A percentile compares a stretch with the other conserved stretches of the same genome.
Conservation (phyloP, 2,329 filamentous ascomycete genomes). For the Venturia nashicola region DNA sequence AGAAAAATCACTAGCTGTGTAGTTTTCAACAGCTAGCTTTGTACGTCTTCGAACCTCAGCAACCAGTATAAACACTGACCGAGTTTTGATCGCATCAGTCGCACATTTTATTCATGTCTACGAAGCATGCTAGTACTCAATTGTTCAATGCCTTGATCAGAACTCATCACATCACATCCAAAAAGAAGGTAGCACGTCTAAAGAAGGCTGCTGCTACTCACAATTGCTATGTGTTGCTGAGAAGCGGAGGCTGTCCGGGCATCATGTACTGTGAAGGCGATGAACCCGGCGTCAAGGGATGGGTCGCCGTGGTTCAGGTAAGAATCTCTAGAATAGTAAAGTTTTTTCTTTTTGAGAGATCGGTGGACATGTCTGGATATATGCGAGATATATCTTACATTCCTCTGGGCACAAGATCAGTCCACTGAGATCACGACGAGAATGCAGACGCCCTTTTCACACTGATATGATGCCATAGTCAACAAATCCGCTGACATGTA, state of each 20-base stretch:
- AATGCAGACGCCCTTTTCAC: no score
- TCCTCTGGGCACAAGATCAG: no score
- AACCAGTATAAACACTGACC: neutral
- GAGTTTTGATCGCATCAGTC: neutral
- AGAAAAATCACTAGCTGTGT: no score
- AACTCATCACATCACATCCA: conserved; percentile 71
- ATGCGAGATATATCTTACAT: no score
- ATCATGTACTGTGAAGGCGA: conserved; percentile 67
- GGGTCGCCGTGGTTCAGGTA: conserved; percentile 52
- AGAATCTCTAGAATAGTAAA: neutral
- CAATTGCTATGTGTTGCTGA: conserved; percentile 51
- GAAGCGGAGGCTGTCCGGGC: conserved; percentile 56
- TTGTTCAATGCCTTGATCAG: conserved; percentile 52
- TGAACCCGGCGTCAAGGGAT: conserved; percentile 43
- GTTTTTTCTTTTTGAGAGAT: no score
- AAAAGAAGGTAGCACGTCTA: conserved; percentile 57
- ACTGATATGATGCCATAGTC: neutral
- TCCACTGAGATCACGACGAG: no score
- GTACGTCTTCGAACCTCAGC: neutral
- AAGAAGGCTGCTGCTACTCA: conserved; percentile 50
- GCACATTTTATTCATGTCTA: neutral
- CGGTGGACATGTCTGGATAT: no score
- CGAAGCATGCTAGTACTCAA: neutral
- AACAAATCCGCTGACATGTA: neutral
- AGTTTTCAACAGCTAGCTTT: neutral